phyloP scores from a whole-genome alignment of 306 rosid species.

The Cucumis hystrix region DNA sequence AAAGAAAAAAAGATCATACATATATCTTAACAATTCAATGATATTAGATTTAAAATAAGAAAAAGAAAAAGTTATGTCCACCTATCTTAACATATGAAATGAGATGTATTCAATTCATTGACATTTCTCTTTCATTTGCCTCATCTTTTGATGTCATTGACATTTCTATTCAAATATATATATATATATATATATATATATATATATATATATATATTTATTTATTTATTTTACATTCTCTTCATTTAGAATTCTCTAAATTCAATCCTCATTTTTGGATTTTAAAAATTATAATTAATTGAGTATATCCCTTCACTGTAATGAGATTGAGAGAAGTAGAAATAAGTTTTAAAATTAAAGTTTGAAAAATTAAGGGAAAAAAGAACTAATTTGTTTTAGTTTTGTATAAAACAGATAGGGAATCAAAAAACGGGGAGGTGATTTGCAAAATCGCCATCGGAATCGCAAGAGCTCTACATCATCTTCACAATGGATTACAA shows the following conservation, averaged over 20 bases:
- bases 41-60: background rate
- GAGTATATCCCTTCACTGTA: too few relatives aligned
- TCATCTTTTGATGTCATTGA: background rate
- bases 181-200: too few relatives aligned
- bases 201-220: too few relatives aligned
- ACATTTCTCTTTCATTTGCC: background rate
- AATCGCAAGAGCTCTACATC: slow-evolving; percentile 65
- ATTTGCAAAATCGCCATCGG: slow-evolving; percentile 48
- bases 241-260: too few relatives aligned
- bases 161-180: too few relatives aligned
- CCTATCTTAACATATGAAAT: background rate
- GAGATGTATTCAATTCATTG: background rate
- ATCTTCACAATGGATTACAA: slow-evolving; percentile 57
- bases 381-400: too few relatives aligned
- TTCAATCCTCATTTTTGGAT: too few relatives aligned
- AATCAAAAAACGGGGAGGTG: slow-evolving; percentile 55
- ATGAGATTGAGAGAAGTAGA: too few relatives aligned
- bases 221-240: background rate
- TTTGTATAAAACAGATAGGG: background rate
- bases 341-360: too few relatives aligned
- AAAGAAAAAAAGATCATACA: too few relatives aligned
- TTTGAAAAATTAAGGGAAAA: too few relatives aligned
- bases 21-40: background rate
- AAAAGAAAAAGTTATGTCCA: background rate
- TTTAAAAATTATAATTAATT: too few relatives aligned